Base-by-base conservation (phyloP, 2,329 filamentous ascomycete species). In the Aspergillus pseudoviridinutans region DNA sequence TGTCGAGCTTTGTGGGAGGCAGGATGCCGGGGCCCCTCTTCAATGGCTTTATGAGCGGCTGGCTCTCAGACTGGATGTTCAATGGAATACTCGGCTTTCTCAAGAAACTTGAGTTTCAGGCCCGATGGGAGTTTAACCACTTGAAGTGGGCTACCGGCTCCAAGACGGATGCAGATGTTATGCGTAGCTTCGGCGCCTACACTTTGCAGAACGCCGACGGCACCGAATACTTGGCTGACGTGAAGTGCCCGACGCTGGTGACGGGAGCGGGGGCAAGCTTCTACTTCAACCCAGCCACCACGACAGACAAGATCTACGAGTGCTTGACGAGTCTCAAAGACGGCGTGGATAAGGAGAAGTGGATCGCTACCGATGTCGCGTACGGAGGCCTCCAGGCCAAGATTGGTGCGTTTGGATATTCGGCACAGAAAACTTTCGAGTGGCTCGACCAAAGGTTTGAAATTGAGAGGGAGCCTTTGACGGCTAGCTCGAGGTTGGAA, bases 1-100 rank as follows among this genome's bases (percentile, higher is more conserved):
- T 78, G 58, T 73, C 62, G 56, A 68, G 71, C 50, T 57, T 75
- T 22, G 66, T 38, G 3, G 51, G 46, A 9, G 67, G 62, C 27
- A 61, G 71, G 49, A 63, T 71, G 14, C 35, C 52, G 5, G 55
- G 50, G 9, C 69, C 68, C 49, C 56, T 69, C 55, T 61, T 62
- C 25, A 20, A 54, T 24, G 53, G 53, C 53, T 54, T 54, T 24
- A 54, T 54, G 44, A 63, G 54, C 35, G 70, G 70, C 44, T 71
- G 66, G 62, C 55, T 74, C 25, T 57, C 55, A 25, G 68, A 71
- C 57, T 54, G 60, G 22, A 28, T 69, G 20, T 64, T 72, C 60
- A 66, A 73, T 59, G 56, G 52, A 25, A 58, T 64, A 17, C 28
- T 68, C 20, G 41, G 57, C 20, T 50, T 61, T 10, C 51, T 64